phyloP scores from a whole-genome alignment of 1,139 yeast species.

The Nakaseomyces uthaithaninus region DNA sequence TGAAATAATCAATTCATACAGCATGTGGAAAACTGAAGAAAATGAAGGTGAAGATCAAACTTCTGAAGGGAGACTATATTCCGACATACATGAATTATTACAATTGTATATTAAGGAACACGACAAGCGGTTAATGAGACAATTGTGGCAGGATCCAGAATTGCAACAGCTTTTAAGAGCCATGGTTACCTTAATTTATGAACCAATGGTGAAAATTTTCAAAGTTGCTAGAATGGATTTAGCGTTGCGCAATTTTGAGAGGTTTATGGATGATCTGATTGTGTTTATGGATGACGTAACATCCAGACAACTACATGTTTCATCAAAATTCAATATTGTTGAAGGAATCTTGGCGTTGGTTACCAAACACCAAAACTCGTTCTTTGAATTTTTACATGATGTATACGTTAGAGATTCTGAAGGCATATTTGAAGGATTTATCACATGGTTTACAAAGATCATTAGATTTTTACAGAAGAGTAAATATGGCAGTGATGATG shows the following conservation, averaged over 20 bases:
- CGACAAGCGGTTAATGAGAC: conserved; percentile 67
- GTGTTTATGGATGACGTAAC: conserved; percentile 40
- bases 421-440: conserved; percentile 57
- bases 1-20: conserved; percentile 27
- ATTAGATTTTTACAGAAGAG: conserved; percentile 55
- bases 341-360: conserved; percentile 56
- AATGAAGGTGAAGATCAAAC: conserved; percentile 13
- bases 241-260: conserved; percentile 65
- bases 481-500: conserved; percentile 33
- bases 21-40: conserved; percentile 35
- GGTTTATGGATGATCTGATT: conserved; percentile 65
- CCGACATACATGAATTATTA: conserved; percentile 53
- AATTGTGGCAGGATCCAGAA: conserved; percentile 79
- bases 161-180: conserved; percentile 63
- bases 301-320: conserved; percentile 35
- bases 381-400: conserved; percentile 69
- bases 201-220: conserved; percentile 72
- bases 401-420: conserved; percentile 69
- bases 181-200: conserved; percentile 68
- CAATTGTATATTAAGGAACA: conserved; percentile 57
- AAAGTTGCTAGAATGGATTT: conserved; percentile 68
- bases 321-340: conserved; percentile 45
- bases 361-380: conserved; percentile 59
- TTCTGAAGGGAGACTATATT: conserved; percentile 24
- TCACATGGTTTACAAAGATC: conserved; percentile 61